Evolutionary conservation across 805 yeast species (phyloP), one percentile per base, ranked within the genome.

Genomic region (Kodamaea sagamina): DNA sequence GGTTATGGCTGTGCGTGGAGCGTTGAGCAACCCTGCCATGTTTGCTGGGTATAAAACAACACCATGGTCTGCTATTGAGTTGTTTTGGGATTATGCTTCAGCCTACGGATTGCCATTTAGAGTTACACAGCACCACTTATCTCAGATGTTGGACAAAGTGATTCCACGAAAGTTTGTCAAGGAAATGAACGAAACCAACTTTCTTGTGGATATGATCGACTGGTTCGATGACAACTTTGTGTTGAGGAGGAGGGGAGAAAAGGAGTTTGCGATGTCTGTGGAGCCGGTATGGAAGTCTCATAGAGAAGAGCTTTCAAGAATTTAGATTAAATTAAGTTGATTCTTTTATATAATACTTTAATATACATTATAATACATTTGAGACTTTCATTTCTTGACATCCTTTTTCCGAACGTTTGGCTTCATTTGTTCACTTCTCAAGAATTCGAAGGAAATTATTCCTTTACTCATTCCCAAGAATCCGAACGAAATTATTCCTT

Each of bases 1-100:
- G 6, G 86, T 93, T 6, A 93, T 93, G 99, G 84, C 97, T 2
- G 99, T 87, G 1, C 69, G 99, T 48, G 99, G 99, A 0, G 70
- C 88, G 2, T 66, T 93, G 39, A 70, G 78, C 21, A 93, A 93
- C 60, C 99, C 99, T 0, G 95, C 90, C 0, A 55, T 93, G 50
- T 93, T 93, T 65, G 78, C 86, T 1, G 96, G 95, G 0, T 77
- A 62, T 56, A 68, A 69, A 0, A 71, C 67, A 41, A 84, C 96
- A 2, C 97, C 98, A 2, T 93, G 98, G 97, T 79, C 83, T 5
- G 92, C 95, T 6, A 67, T 93, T 4, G 99, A 93, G 61, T 71
- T 72, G 46, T 86, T 92, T 59, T 80, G 89, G 86, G 83, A 87
- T 54, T 79, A 82, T 50, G 78, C 86, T 6, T 76, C 88, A 11